Evolutionary conservation across 805 yeast species (phyloP).

Genomic region (Kregervanrija pseudodelftensis): DNA sequence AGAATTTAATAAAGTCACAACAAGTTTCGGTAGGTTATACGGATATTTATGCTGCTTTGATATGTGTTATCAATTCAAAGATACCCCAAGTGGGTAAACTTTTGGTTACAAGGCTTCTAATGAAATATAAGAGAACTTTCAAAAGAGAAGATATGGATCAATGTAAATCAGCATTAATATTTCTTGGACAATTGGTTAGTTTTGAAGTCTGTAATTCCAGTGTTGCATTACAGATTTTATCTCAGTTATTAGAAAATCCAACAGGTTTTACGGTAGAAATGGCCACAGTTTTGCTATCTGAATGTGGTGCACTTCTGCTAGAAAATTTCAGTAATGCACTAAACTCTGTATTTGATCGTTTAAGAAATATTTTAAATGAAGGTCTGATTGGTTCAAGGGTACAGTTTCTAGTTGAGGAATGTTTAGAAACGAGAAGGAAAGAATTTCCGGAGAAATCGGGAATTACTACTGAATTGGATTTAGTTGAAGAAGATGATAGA

Average conservation of each 20-base stretch:
- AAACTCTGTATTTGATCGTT: slow-evolving; percentile 44
- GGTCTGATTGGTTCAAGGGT: slow-evolving; percentile 36
- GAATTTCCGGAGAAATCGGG: slow-evolving; percentile 33
- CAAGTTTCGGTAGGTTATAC: slow-evolving; percentile 32
- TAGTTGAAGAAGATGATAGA: slow-evolving; percentile 58
- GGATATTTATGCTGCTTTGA: slow-evolving; percentile 48
- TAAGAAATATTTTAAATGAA: slow-evolving; percentile 56
- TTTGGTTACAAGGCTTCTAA: slow-evolving; percentile 42
- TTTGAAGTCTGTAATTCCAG: slow-evolving; percentile 53
- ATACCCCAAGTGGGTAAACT: slow-evolving; percentile 64
- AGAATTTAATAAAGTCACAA: slow-evolving; percentile 50
- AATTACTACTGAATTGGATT: slow-evolving; percentile 43
- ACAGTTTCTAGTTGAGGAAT: slow-evolving; percentile 39
- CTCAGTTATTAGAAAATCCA: slow-evolving; percentile 35
- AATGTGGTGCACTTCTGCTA: slow-evolving; percentile 45
- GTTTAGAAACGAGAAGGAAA: slow-evolving; percentile 44
- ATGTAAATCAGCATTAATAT: slow-evolving; percentile 37
- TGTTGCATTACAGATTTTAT: slow-evolving; percentile 44
- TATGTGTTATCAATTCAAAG: slow-evolving; percentile 55
- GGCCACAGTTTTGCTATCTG: slow-evolving; percentile 40
- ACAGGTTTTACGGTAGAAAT: slow-evolving; percentile 53
- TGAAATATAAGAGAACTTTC: slow-evolving; percentile 52
- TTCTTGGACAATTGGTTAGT: slow-evolving; percentile 58
- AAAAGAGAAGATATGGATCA: slow-evolving; percentile 36
- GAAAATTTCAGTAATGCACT: slow-evolving; percentile 30